Evolutionary conservation across 2,329 filamentous ascomycete species (phyloP).

Genomic region (Stagonosporopsis vannaccii): DNA sequence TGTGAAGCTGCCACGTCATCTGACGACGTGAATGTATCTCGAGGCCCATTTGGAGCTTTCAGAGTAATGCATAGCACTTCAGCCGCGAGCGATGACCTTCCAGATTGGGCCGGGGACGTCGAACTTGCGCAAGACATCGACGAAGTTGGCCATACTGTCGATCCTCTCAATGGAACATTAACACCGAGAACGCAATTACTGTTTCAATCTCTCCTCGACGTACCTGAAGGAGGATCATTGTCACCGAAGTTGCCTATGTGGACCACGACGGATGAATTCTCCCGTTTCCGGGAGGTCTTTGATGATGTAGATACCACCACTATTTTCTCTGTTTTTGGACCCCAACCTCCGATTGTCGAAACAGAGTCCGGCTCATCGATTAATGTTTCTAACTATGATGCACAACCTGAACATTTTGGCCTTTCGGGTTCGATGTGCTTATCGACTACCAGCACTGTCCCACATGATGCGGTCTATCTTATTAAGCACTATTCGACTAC

Average conservation of each 20-base stretch:
- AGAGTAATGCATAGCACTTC: not conserved
- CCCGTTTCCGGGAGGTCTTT: constrained; percentile 14
- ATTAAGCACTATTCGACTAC: constrained; percentile 50
- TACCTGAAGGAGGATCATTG: not conserved
- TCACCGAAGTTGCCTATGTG: not conserved
- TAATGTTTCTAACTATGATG: not conserved
- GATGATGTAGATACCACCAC: constrained; percentile 7
- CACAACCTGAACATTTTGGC: not conserved
- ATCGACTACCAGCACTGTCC: constrained; percentile 5
- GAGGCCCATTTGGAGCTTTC: constrained; percentile 25
- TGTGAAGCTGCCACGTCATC: constrained; percentile 21
- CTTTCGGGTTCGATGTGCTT: not conserved
- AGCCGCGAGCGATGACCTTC: not conserved
- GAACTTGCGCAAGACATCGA: not conserved
- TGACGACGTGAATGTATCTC: constrained; percentile 15
- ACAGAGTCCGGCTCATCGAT: not conserved
- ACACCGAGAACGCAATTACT: constrained; percentile 16
- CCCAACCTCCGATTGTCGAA: not conserved
- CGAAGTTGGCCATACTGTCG: not conserved
- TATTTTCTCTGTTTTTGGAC: not conserved
- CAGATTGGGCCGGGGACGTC: not conserved
- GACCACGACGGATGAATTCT: not conserved
- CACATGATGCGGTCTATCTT: constrained; percentile 48
- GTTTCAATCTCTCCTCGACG: constrained; percentile 16
- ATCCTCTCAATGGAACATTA: not conserved